These are phyloP conservation scores for Rhodomyrtus psidioides DNA, from an alignment of 441 rosid species.

Conservation along the genomic window DNA sequence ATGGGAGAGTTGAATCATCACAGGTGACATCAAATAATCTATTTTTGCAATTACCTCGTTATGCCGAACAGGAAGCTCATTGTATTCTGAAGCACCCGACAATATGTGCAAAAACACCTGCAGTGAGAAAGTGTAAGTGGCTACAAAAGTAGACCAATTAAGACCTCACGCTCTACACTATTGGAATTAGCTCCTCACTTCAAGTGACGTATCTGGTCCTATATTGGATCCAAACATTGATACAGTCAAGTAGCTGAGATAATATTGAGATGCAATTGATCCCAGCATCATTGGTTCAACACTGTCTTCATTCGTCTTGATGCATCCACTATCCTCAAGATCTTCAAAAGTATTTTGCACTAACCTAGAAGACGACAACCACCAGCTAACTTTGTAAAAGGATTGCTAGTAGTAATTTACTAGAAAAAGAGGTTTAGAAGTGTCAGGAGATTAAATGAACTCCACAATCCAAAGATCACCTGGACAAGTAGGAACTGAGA, in stretches of 20 bases:
- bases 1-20: background rate
- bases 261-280: conserved; percentile 91
- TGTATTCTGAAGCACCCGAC: conserved; percentile 86
- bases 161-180: background rate
- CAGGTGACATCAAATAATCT: background rate
- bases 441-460: background rate
- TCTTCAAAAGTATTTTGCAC: conserved; percentile 94
- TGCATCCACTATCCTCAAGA: conserved; percentile 98
- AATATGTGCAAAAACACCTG: conserved; percentile 84
- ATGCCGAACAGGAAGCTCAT: conserved; percentile 98
- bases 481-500: conserved; percentile 74
- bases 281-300: conserved; percentile 94
- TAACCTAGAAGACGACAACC: conserved; percentile 43
- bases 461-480: conserved; percentile 35
- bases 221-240: conserved; percentile 99
- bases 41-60: conserved; percentile 61
- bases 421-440: background rate
- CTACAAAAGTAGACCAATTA: background rate
- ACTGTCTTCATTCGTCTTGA: conserved; percentile 63
- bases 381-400: background rate
- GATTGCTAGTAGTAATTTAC: background rate
- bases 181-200: conserved; percentile 41
- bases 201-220: conserved; percentile 87
- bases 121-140: conserved; percentile 2
- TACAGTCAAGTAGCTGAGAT: conserved; percentile 89